Evolutionary conservation across 768 basidiomycete genomes (phyloP).

Genomic region (Auriscalpium orientale): DNA sequence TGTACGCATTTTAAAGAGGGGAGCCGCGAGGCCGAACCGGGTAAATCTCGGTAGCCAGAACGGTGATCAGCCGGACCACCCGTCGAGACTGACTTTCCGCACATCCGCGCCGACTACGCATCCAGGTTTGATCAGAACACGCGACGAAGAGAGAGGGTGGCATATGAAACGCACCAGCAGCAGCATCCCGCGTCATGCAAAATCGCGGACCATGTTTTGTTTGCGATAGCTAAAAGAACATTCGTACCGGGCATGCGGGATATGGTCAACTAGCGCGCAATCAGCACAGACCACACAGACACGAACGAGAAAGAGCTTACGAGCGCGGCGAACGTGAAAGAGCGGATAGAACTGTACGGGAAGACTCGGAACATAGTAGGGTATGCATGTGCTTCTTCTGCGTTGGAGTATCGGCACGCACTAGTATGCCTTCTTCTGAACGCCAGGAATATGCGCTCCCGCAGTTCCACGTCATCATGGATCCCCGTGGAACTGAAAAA

Average conservation of each 20-base stretch:
- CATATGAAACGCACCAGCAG: slow-evolving; percentile 25
- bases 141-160: too few relatives aligned
- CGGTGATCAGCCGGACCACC: slow-evolving; percentile 33
- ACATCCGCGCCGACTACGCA: slow-evolving; percentile 33
- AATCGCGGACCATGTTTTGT: slow-evolving; percentile 27
- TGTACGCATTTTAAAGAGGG: background rate
- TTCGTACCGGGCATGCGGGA: slow-evolving; percentile 21
- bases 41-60: slow-evolving; percentile 32
- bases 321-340: slow-evolving; percentile 21
- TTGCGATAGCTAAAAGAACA: slow-evolving; percentile 30
- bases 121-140: too few relatives aligned
- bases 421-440: slow-evolving; percentile 26
- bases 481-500: slow-evolving; percentile 24
- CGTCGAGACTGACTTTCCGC: slow-evolving; percentile 33
- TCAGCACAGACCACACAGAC: background rate
- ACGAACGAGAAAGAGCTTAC: slow-evolving; percentile 1
- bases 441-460: slow-evolving; percentile 21
- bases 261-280: slow-evolving; percentile 16
- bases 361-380: slow-evolving; percentile 15
- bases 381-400: background rate
- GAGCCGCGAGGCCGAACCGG: slow-evolving; percentile 19
- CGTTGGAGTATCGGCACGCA: background rate
- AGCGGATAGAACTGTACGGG: slow-evolving; percentile 25
- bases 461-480: slow-evolving; percentile 24
- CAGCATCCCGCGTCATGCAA: slow-evolving; percentile 40